Base-by-base conservation (phyloP, 2,329 filamentous ascomycete species). In the Fusarium sp. region DNA sequence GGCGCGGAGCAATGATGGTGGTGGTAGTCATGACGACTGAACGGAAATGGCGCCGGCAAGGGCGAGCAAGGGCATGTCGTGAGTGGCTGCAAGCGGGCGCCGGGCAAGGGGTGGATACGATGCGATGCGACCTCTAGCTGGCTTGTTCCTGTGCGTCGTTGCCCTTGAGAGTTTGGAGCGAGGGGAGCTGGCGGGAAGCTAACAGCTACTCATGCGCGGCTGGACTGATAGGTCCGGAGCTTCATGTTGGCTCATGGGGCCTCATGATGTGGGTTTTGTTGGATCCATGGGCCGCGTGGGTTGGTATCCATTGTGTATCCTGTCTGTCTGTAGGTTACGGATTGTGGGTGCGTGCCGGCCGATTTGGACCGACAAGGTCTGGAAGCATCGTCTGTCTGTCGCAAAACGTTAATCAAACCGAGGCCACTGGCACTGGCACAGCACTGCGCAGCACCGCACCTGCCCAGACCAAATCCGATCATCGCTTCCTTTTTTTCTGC, bases 321-420 rank as follows among this genome's bases (percentile, higher is more conserved):
- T 29, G 27, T 29, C 27, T 29, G 27, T 29, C 27, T 42, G 38
- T 38, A 46, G 20, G 42, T 46, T 38, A 36, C 65, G 56, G 68
- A 55, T 70, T 68, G 64, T 67, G 71, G 70, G 62, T 62, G 62
- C 68, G 58, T 65, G 64, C 66, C 64, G 66, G 72, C 70, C 64
- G 66, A 70, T 62, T 65, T 64, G 42, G 50, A 64, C 66, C 60
- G 63, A 50, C 64, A 49, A 58, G 62, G 60, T 46, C 59, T 73
- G 56, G 70, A 64, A 68, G 69, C 69, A 64, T 62, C 62, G 62
- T 57, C 59, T 69, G 62, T 64, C 58, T 69, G 62, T 64, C 58
- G 60, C 66, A 67, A 62, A 65, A 51, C 42, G 56, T 63, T 71
- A 73, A 74, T 74, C 67, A 74, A 74, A 74, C 71, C 73, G 69